These are phyloP conservation scores for Neophaeococcomyces aloes DNA, from an alignment of 2,329 filamentous ascomycete species.

Conservation along the genomic window DNA sequence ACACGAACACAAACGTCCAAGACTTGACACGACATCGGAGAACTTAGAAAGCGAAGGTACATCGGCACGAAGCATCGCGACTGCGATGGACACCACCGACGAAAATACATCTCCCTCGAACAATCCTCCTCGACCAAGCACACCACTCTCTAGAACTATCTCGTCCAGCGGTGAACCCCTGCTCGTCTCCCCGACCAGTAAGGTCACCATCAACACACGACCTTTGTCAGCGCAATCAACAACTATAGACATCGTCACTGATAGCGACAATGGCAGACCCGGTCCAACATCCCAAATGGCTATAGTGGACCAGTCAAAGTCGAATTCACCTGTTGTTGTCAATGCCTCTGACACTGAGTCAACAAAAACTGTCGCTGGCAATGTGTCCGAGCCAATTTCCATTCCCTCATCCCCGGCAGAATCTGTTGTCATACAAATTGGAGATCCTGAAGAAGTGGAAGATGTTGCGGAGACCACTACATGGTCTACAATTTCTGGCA, in stretches of 20 bases:
- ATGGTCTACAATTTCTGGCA: not conserved
- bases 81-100: not conserved
- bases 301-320: conserved; percentile 10
- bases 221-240: conserved; percentile 19
- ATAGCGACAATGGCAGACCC: not conserved
- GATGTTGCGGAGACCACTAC: conserved; percentile 11
- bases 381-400: conserved; percentile 26
- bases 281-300: conserved; percentile 7
- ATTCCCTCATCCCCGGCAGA: conserved; percentile 34
- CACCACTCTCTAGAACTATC: not conserved
- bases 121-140: not conserved
- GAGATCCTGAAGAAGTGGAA: conserved; percentile 40
- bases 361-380: conserved; percentile 13
- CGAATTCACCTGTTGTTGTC: conserved; percentile 15
- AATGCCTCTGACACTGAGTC: not conserved
- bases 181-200: conserved; percentile 30
- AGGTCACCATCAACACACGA: conserved; percentile 38
- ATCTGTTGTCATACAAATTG: conserved; percentile 34
- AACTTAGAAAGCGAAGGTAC: not conserved
- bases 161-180: conserved; percentile 6
- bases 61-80: not conserved
- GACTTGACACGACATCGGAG: conserved; percentile 6
- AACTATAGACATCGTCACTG: conserved; percentile 7
- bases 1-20: conserved; percentile 22
- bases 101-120: conserved; percentile 9